Percentiles rank a stretch among this genome's conserved stretches.
Evolutionary conservation across 2,329 filamentous ascomycete species (phyloP).

Genomic region (Pseudocercospora crystallina): DNA sequence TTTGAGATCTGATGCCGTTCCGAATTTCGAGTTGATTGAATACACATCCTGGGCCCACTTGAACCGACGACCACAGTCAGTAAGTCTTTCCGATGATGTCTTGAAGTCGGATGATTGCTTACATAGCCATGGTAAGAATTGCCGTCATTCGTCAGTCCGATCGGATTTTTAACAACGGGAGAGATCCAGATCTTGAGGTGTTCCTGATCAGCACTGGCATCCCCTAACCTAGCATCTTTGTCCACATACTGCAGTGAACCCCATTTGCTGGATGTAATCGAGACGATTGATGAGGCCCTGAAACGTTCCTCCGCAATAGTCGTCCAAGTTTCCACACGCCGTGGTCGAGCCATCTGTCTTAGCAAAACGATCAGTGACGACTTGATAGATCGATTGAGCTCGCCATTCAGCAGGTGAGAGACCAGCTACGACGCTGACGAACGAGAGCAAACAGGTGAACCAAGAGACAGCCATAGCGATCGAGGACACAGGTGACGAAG

Average conservation of each 20-base stretch:
- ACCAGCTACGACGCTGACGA: not conserved
- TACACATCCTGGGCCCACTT: constrained; percentile 46
- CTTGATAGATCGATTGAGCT: constrained; percentile 58
- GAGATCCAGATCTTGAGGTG: constrained; percentile 36
- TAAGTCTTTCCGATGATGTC: constrained; percentile 16
- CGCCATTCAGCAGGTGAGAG: constrained; percentile 34
- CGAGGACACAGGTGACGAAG: constrained; percentile 2
- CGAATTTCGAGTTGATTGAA: constrained; percentile 47
- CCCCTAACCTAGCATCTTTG: not conserved
- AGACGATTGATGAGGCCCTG: constrained; percentile 45
- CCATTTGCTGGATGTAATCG: constrained; percentile 52
- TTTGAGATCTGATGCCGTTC: constrained; percentile 45
- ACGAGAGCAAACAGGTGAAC: constrained; percentile 11
- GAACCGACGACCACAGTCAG: constrained; percentile 35
- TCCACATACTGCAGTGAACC: constrained; percentile 41
- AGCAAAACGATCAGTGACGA: constrained; percentile 58
- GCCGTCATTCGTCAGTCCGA: constrained; percentile 38
- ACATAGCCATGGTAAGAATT: constrained; percentile 49
- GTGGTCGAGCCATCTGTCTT: constrained; percentile 48
- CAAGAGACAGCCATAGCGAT: constrained; percentile 9
- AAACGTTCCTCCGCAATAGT: constrained; percentile 52
- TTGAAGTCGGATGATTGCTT: too few relatives aligned
- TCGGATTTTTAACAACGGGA: constrained; percentile 44
- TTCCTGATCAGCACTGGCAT: not conserved
- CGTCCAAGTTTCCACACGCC: constrained; percentile 42